A percentile compares a stretch with the other conserved stretches of the same genome.
Evolutionary conservation across 1,139 yeast genomes (phyloP).

Genomic region (Debaryomyces robertsiae): DNA sequence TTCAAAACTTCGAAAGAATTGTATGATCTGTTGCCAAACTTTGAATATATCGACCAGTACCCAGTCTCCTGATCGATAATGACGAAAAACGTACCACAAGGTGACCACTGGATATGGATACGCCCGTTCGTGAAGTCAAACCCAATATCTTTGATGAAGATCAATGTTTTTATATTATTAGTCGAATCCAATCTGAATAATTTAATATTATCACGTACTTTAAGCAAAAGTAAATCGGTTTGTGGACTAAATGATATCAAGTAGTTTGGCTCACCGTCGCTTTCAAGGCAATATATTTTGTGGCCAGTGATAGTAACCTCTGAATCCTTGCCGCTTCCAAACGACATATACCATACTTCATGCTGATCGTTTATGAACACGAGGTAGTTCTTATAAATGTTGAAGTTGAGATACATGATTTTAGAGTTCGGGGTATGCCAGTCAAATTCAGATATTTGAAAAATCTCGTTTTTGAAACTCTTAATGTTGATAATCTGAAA

Average conservation of each 20-base stretch:
- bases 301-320: slow-evolving; percentile 19
- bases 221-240: slow-evolving; percentile 24
- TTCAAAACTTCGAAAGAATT: slow-evolving; percentile 28
- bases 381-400: slow-evolving; percentile 31
- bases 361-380: slow-evolving; percentile 30
- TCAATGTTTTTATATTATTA: slow-evolving; percentile 11
- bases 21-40: slow-evolving; percentile 38
- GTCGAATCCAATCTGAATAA: slow-evolving; percentile 18
- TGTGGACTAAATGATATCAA: slow-evolving; percentile 31
- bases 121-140: slow-evolving; percentile 7
- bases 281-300: slow-evolving; percentile 15
- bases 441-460: slow-evolving; percentile 29
- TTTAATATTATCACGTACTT: slow-evolving; percentile 14
- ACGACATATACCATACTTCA: slow-evolving; percentile 34
- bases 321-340: slow-evolving; percentile 18
- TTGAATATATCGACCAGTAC: slow-evolving; percentile 38
- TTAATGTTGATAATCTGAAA: slow-evolving; percentile 42
- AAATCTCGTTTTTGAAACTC: slow-evolving; percentile 33
- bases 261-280: slow-evolving; percentile 11
- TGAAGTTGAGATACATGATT: slow-evolving; percentile 29
- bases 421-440: slow-evolving; percentile 31
- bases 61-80: slow-evolving; percentile 24
- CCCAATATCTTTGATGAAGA: slow-evolving; percentile 18
- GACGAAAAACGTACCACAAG: slow-evolving; percentile 39
- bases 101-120: slow-evolving; percentile 32